These are phyloP conservation scores for Xylariales sp. DNA, from an alignment of 2,329 filamentous ascomycete species.

Conservation along the genomic window DNA sequence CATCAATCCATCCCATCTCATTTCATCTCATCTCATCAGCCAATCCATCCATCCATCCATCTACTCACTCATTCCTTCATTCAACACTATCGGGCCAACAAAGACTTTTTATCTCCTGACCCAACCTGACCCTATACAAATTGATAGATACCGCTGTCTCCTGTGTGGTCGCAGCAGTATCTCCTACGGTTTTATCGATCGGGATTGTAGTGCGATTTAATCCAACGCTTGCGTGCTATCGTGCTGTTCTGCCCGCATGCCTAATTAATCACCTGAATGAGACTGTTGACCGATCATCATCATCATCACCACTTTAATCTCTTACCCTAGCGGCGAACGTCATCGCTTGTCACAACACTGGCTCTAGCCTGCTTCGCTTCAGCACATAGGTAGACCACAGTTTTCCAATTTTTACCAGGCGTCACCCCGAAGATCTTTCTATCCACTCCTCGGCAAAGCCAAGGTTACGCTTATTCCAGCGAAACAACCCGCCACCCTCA, in stretches of 20 bases:
- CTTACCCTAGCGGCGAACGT: constrained; percentile 29
- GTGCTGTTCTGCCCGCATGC: constrained; percentile 23
- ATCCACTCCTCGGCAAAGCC: constrained; percentile 27
- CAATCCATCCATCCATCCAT: background rate
- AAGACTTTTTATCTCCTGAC: constrained; percentile 15
- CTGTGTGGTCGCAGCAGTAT: constrained; percentile 24
- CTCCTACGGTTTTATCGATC: constrained; percentile 32
- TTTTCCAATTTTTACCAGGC: constrained; percentile 23
- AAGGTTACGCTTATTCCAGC: constrained; percentile 26
- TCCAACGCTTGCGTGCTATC: constrained; percentile 15
- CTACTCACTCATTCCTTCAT: background rate
- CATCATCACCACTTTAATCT: constrained; percentile 25
- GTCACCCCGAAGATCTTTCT: constrained; percentile 34
- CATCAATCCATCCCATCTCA: background rate
- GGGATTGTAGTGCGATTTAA: constrained; percentile 31
- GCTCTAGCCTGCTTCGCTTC: constrained; percentile 18
- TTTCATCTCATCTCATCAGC: no score
- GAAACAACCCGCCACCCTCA: constrained; percentile 18
- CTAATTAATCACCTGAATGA: constrained; percentile 31
- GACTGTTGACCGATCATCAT: constrained; percentile 21
- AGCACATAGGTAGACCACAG: constrained; percentile 29
- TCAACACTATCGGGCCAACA: constrained; percentile 6
- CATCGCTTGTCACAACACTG: constrained; percentile 29
- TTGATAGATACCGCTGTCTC: constrained; percentile 57
- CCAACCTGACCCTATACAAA: constrained; percentile 19